Conservation (phyloP, 345 rosid species). For the Gossypium rotundifolium region DNA sequence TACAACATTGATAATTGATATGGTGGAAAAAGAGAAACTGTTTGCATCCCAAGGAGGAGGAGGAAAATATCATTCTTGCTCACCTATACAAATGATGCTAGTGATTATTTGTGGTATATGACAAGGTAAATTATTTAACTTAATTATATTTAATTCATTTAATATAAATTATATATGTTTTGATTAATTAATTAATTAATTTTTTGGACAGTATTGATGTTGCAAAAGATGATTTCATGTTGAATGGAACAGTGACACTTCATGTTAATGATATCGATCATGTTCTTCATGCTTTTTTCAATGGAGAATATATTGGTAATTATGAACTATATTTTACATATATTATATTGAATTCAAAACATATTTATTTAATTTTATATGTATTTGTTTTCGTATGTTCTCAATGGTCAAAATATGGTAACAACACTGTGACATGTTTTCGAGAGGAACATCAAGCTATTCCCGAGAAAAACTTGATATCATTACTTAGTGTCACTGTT, state of each 20-base stretch:
- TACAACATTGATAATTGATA: constrained; percentile 47
- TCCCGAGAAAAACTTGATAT: constrained; percentile 14
- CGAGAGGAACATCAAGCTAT: constrained; percentile 12
- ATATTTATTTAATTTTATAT: not conserved
- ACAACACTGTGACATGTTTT: not conserved
- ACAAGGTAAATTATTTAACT: too few relatives aligned
- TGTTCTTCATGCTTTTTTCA: constrained; percentile 36
- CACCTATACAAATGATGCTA: constrained; percentile 31
- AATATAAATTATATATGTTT: not conserved
- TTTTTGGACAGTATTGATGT: constrained; percentile 15
- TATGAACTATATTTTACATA: not conserved
- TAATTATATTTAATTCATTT: too few relatives aligned
- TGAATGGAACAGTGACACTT: constrained; percentile 16
- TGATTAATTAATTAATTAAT: not conserved
- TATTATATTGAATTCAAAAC: not conserved
- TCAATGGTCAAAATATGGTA: not conserved
- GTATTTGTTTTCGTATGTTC: not conserved
- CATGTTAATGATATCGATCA: constrained; percentile 28
- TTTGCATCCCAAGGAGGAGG: constrained; percentile 61
- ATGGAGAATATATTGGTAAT: constrained; percentile 29
- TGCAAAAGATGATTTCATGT: constrained; percentile 8
- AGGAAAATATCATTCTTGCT: constrained; percentile 62
- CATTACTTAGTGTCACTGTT: constrained; percentile 27
- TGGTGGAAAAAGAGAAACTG: constrained; percentile 47
- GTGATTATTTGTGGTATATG: too few relatives aligned